Base-by-base conservation (phyloP, 495 filamentous ascomycete species). In the Penicillium bialowiezense region DNA sequence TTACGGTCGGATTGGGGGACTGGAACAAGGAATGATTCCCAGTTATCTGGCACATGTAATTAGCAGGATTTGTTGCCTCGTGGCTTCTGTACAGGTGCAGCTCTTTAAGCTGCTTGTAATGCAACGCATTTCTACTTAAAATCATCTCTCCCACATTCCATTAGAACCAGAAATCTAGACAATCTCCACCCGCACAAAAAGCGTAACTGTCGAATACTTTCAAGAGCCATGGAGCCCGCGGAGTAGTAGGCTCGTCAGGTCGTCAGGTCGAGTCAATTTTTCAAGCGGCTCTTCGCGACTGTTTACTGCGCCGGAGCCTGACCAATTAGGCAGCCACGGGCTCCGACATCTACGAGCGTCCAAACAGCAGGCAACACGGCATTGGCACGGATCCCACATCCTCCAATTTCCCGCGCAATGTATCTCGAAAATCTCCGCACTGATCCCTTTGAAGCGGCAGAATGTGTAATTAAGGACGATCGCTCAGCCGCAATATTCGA, bases 21-120 rank as follows among this genome's bases (percentile, higher is more conserved):
- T 38, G 50, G 37, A 14, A 32, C 23, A 36, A 38, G 38, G 31
- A n/a, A 51, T 56, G 55, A 49, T 35, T 54, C 33, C 47, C 59
- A 54, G 50, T 48, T 35, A 24, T 44, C 48, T 46, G 55, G 48
- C 45, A 57, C 38, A 32, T 35, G 19, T 44, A 48, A 54, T 47
- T 59, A 47, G 46, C 53, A 37, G 55, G 45, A 39, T 33, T 40
- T 10, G 43, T 41, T 20, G 62, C 56, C 54, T 56, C 48, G 14
- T 15, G 56, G 59, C 58, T 56, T 59, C 20, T 63, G 54, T 61
- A 61, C 44, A 64, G 58, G 50, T 48, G 51, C 45, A 26, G 32
- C 51, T 55, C 18, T 21, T 44, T 31, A 52, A 56, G 46, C 50
- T 52, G 44, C 38, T 43, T 44, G 20, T n/a, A 58, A 55, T 60